Base-by-base conservation (phyloP, 257 asterid genomes). In the Rehmannia glutinosa region DNA sequence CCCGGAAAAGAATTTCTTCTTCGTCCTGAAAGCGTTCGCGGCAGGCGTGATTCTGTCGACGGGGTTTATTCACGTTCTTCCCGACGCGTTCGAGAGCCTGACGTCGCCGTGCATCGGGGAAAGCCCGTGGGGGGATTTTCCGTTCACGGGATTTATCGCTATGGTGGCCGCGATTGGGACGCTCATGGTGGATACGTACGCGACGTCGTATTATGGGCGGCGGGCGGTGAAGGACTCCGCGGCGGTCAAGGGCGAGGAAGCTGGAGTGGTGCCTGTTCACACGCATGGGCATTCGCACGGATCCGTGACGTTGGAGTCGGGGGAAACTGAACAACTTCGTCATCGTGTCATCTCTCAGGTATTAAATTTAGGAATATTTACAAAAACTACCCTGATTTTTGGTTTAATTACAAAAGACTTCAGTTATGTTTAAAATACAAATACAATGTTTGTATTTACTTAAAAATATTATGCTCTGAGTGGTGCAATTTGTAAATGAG, bases 21-120 rank as follows among this genome's bases (percentile, higher is more conserved):
- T 77, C 35, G 6, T 82, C 12, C 23, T 73, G 4, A 77, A 84
- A 27, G 84, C 90, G 6, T 84, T 84, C 6, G 88, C 91, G 2
- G 83, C 86, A 12, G 87, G 87, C 0, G 82, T 84, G 9, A 80
- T 80, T 49, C 25, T 82, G 17, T 68, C 81, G 6, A 82, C 91
- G 9, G 88, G 86, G 3, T 77, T 77, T 7, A 72, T 81, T 0
- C 87, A 82, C 8, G 68, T 82, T 3, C 4, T 79, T 13, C 87
- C 87, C 12, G 84, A 82, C 15, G 80, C 87, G 0, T 73, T 76
- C 21, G 81, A 76, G 1, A 64, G 39, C 17, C 12, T 82, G 65
- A 62, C 79, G 11, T 79, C 85, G 0, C 79, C 83, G 23, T 82
- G 85, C 19, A 23, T 82, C 2, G 6, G 13, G 0, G 68, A 23